Percentiles rank a stretch among this genome's conserved stretches.
Conservation (phyloP, 192 early-diverging fungal genomes). For the Phycomyces nitens region DNA sequence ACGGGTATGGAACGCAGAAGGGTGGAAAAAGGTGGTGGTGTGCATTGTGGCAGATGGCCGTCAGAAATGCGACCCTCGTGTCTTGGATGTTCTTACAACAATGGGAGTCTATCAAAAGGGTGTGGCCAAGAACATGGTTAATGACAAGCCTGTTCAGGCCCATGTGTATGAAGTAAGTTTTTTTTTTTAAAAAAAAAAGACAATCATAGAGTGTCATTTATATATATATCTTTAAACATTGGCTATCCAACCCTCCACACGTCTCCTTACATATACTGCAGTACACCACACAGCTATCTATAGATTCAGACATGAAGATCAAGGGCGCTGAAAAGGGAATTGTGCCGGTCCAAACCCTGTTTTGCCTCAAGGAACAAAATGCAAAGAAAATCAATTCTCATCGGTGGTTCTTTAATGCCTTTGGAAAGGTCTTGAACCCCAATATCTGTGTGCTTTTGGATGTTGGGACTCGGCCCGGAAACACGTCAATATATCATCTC, state of each 20-base stretch:
- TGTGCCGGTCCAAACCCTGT: conserved; percentile 86
- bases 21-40: conserved; percentile 90
- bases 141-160: conserved; percentile 66
- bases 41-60: conserved; percentile 91
- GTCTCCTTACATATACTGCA: background rate
- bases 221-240: background rate
- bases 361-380: conserved; percentile 93
- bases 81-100: conserved; percentile 74
- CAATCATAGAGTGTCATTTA: background rate
- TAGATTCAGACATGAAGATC: conserved; percentile 65
- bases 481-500: conserved; percentile 83
- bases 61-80: conserved; percentile 67
- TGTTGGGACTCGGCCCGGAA: conserved; percentile 86
- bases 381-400: conserved; percentile 94
- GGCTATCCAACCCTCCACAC: background rate
- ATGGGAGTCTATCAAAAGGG: conserved; percentile 79
- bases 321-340: conserved; percentile 63
- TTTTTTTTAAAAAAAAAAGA: background rate
- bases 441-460: conserved; percentile 90
- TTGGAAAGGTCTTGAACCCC: conserved; percentile 74
- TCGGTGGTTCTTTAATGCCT: conserved; percentile 97
- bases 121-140: conserved; percentile 64
- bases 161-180: conserved; percentile 75
- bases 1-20: conserved; percentile 73
- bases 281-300: conserved; percentile 78